Evolutionary conservation across 192 early-diverging fungal species (phyloP), one percentile per base, ranked within the genome.

Genomic region (Podila epigama): DNA sequence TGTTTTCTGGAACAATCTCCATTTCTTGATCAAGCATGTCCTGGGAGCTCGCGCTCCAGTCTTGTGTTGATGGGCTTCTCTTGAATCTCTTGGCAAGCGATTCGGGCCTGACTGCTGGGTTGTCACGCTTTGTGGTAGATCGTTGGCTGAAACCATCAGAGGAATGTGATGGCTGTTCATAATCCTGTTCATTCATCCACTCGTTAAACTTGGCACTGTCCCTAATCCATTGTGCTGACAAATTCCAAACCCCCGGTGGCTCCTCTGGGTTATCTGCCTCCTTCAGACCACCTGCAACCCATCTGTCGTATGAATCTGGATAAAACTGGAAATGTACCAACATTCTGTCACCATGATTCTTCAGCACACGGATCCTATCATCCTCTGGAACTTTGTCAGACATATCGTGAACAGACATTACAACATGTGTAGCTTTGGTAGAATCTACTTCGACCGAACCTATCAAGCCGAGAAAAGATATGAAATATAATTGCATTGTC

Each of bases 181-280:
- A 96, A 70, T 96, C 94, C 63, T 94, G 92, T 60, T 93, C 93
- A 65, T 90, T 93, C 81, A 89, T 88, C 90, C 92, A 90, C 68
- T 96, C 93, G 72, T 90, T 89, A 63, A 86, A 92, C 28, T 77
- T 77, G 27, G 58, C 57, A 69, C 91, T 93, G 67, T 95, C 94
- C 28, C 85, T 82, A 34, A 96, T 55, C 93, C 93, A 96, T 31
- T 88, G 87, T 20, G 58, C 68, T 15, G 84, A 83, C 7, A 95
- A 79, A 56, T 83, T 81, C 92, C 92, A 93, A 0, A 87, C 73
- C 0, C 92, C 92, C n/a, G 37, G 65, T 56, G 88, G 92, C 29
- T 85, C 77, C 2, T 84, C 87, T 4, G 86, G 81, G 35, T 80
- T 70, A 44, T 86, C 79, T 58, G 89, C 83, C 51, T 90, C 89